These are phyloP conservation scores for Penicillium oxalicum DNA, from an alignment of 2,329 filamentous ascomycete species.

Conservation along the genomic window DNA sequence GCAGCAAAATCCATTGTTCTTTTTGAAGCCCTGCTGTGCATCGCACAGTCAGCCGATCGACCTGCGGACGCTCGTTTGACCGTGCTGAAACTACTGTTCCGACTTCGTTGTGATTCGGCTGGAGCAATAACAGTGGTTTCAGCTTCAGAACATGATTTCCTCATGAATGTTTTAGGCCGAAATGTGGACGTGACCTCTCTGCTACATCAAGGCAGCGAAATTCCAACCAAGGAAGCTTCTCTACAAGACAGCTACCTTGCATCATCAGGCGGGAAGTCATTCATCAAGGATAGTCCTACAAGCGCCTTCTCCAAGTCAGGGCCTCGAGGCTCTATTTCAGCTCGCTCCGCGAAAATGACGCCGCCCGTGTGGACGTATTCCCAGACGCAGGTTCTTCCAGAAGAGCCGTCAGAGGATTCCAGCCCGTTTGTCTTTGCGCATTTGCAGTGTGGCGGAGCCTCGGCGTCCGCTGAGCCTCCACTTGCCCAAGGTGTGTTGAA, in stretches of 20 bases:
- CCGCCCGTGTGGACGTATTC: constrained; percentile 53
- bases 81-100: constrained; percentile 72
- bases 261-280: constrained; percentile 25
- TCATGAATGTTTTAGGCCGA: constrained; percentile 67
- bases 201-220: constrained; percentile 38
- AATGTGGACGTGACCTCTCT: constrained; percentile 49
- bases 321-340: constrained; percentile 28
- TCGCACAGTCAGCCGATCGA: constrained; percentile 55
- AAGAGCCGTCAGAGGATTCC: constrained; percentile 44
- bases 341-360: constrained; percentile 33
- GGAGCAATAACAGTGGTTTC: constrained; percentile 67
- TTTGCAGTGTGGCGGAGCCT: constrained; percentile 30
- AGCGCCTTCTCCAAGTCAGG: constrained; percentile 27
- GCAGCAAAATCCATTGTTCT: constrained; percentile 58
- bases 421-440: constrained; percentile 50
- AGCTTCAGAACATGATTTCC: constrained; percentile 63
- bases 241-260: constrained; percentile 33
- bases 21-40: constrained; percentile 58
- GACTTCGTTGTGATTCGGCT: constrained; percentile 74
- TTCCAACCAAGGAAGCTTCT: constrained; percentile 31
- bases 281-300: constrained; percentile 27
- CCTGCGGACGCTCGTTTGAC: constrained; percentile 66
- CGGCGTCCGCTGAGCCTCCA: constrained; percentile 23
- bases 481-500: constrained; percentile 46
- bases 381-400: constrained; percentile 49